phyloP scores from a whole-genome alignment of 345 rosid species.

The Camelina sativa region DNA sequence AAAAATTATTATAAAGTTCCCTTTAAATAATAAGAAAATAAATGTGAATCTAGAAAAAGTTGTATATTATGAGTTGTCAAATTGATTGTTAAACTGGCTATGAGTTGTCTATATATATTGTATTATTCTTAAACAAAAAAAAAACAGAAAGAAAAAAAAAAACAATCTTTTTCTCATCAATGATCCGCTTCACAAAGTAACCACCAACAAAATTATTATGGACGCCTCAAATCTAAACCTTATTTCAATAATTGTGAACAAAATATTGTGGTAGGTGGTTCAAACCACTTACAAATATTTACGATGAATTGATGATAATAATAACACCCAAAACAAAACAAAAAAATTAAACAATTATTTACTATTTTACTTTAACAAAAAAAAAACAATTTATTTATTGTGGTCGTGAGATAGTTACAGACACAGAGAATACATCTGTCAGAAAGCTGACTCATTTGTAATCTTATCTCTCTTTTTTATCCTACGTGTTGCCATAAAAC shows the following conservation, averaged over 20 bases:
- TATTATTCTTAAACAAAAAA: conserved; percentile 5
- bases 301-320: background rate
- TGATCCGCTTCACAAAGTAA: conserved; percentile 32
- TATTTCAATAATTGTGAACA: conserved; percentile 32
- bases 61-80: conserved; percentile 18
- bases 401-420: conserved; percentile 21
- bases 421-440: conserved; percentile 43
- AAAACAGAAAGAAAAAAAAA: conserved; percentile 8
- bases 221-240: conserved; percentile 40
- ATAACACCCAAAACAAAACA: background rate
- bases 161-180: conserved; percentile 15
- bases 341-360: background rate
- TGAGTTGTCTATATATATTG: conserved; percentile 18
- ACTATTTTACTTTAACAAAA: conserved; percentile 1
- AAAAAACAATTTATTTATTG: conserved; percentile 9
- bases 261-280: conserved; percentile 38
- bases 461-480: conserved; percentile 40
- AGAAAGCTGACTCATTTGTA: conserved; percentile 32
- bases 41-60: conserved; percentile 9
- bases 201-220: conserved; percentile 43
- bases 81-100: background rate
- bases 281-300: conserved; percentile 31
- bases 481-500: conserved; percentile 28
- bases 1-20: background rate
- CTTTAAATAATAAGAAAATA: conserved; percentile 5